phyloP scores from a whole-genome alignment of 2,329 filamentous ascomycete genomes.

The Dactylellina sp. region DNA sequence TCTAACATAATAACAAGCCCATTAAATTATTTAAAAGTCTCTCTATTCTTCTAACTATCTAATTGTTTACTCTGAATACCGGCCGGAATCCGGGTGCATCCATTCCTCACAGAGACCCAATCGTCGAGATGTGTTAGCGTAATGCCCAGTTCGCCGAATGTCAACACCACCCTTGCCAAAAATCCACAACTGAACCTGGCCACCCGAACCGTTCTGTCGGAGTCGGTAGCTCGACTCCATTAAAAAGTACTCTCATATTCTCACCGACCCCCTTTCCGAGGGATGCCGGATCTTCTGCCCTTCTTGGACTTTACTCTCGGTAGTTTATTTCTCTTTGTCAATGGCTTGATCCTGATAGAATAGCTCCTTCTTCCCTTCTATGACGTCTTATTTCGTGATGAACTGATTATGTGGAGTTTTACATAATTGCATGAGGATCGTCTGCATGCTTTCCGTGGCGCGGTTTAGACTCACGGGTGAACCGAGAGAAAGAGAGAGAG shows the following conservation, averaged over 20 bases:
- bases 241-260: too few relatives aligned
- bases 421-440: constrained; percentile 24
- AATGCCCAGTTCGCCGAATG: constrained; percentile 54
- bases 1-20: background rate
- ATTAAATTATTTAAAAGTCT: background rate
- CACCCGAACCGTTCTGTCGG: constrained; percentile 24
- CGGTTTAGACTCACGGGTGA: background rate
- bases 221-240: constrained; percentile 2
- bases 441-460: background rate
- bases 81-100: background rate
- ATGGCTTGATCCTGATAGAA: background rate
- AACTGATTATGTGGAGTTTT: background rate
- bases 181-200: background rate
- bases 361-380: background rate
- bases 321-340: background rate
- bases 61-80: background rate
- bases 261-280: constrained; percentile 7
- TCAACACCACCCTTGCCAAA: constrained; percentile 28
- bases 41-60: background rate
- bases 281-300: constrained; percentile 4
- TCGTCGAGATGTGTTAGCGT: constrained; percentile 35
- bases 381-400: constrained; percentile 38
- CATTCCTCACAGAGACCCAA: background rate
- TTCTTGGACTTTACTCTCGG: constrained; percentile 1
- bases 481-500: background rate